Evolutionary conservation across 139 green algal genomes (phyloP).

Genomic region (Chlamydomonas urium): DNA sequence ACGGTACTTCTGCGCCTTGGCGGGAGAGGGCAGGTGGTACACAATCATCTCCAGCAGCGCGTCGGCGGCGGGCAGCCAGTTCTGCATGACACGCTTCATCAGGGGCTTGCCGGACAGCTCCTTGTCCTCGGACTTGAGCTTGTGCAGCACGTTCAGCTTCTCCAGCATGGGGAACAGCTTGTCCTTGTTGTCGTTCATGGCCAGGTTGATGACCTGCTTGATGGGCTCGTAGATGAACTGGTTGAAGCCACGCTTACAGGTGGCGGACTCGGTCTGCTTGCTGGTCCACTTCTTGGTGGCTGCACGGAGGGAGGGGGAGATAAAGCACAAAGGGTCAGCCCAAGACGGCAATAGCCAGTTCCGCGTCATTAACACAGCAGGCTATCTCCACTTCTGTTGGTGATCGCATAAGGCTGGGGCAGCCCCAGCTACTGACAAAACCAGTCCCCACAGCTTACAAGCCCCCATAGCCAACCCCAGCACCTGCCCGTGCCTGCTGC

Average conservation of each 20-base stretch:
- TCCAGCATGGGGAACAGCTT: conserved; percentile 94
- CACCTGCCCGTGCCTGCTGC: no score
- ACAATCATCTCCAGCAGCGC: conserved; percentile 99
- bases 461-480: no score
- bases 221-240: conserved; percentile 99
- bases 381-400: no score
- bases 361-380: no score
- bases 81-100: conserved; percentile 86
- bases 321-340: no score
- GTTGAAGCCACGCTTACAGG: conserved; percentile 94
- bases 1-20: conserved; percentile 92
- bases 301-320: no score
- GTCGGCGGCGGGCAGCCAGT: conserved; percentile 86
- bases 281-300: conserved; percentile 12
- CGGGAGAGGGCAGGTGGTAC: conserved; percentile 76
- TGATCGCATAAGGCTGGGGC: no score
- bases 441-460: no score
- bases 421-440: no score
- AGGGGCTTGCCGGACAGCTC: conserved; percentile 94
- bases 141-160: conserved; percentile 77
- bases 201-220: conserved; percentile 86
- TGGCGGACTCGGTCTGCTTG: conserved; percentile 69
- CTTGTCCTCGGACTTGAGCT: conserved; percentile 90
- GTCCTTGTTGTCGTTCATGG: conserved; percentile 95
- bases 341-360: no score